Conservation (phyloP, 225 moss, liverwort and hornwort species). For the Polytrichum formosum region DNA sequence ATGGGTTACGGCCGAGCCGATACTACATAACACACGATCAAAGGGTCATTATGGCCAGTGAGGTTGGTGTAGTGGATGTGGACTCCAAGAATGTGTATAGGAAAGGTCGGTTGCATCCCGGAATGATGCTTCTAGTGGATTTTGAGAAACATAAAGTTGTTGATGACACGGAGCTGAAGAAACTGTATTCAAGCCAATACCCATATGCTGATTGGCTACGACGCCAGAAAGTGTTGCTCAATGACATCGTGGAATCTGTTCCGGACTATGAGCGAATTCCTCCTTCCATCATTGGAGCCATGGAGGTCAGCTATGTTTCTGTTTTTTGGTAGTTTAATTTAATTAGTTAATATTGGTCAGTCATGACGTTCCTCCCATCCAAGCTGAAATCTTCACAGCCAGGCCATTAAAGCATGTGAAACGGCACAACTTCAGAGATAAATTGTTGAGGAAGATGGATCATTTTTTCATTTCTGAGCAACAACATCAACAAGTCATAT, state of each 20-base stretch:
- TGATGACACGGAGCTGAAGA: constrained; percentile 70
- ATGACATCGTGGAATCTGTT: constrained; percentile 65
- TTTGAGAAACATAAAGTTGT: constrained; percentile 76
- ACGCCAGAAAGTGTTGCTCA: constrained; percentile 58
- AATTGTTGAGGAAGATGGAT: too few species aligned
- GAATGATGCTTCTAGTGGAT: constrained; percentile 89
- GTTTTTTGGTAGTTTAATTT: neutral
- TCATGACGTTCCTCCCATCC: too few species aligned
- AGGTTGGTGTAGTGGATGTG: constrained; percentile 80
- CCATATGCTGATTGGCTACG: constrained; percentile 71
- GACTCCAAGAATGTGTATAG: constrained; percentile 60
- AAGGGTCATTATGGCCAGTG: constrained; percentile 78
- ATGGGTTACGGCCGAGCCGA: constrained; percentile 81
- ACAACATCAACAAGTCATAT: too few species aligned
- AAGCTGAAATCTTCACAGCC: too few species aligned
- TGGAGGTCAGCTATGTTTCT: constrained; percentile 31
- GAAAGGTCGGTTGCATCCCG: constrained; percentile 76
- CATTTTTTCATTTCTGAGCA: too few species aligned
- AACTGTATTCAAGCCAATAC: constrained; percentile 48
- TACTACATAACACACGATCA: constrained; percentile 70
- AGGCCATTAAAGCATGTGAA: too few species aligned
- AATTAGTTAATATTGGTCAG: too few species aligned
- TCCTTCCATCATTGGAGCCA: constrained; percentile 42
- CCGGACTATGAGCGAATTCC: constrained; percentile 34
- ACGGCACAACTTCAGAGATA: too few species aligned